phyloP scores from a whole-genome alignment of 257 asterid genomes.

The Coffea canephora region DNA sequence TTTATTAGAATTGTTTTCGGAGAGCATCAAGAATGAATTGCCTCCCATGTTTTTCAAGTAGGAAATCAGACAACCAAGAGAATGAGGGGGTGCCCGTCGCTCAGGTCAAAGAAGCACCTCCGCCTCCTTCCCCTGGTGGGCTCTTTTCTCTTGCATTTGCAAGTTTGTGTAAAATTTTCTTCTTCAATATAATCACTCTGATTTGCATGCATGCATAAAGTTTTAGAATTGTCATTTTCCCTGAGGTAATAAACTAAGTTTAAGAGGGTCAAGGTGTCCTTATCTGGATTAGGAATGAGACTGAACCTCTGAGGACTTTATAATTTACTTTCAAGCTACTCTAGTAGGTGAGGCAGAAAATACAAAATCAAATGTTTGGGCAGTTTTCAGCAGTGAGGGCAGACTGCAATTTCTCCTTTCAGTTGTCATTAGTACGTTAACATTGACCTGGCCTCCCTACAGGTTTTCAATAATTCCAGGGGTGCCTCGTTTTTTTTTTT shows the following conservation, averaged over 20 bases:
- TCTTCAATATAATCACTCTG: not conserved
- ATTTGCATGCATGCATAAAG: not conserved
- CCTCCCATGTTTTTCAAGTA: constrained; percentile 77
- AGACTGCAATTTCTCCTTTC: not conserved
- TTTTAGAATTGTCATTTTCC: not conserved
- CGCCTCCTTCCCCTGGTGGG: constrained; percentile 37
- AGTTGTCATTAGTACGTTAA: not conserved
- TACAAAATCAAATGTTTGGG: not conserved
- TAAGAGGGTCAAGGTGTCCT: not conserved
- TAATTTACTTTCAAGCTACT: not conserved
- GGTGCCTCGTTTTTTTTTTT: not conserved
- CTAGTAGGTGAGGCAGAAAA: not conserved
- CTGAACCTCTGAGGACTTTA: not conserved
- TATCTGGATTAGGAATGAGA: not conserved
- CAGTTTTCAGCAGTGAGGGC: not conserved
- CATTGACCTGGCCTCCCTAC: not conserved
- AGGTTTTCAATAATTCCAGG: constrained; percentile 1
- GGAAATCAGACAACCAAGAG: constrained; percentile 22
- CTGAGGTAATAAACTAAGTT: too few relatives aligned
- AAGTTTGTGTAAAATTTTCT: not conserved
- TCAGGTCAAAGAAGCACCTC: constrained; percentile 38
- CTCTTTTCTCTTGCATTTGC: not conserved
- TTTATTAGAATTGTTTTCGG: constrained; percentile 16
- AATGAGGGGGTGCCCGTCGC: constrained; percentile 42
- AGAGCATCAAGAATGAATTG: constrained; percentile 47